Conservation (phyloP, 495 filamentous ascomycete genomes). For the Cercophora scortea region DNA sequence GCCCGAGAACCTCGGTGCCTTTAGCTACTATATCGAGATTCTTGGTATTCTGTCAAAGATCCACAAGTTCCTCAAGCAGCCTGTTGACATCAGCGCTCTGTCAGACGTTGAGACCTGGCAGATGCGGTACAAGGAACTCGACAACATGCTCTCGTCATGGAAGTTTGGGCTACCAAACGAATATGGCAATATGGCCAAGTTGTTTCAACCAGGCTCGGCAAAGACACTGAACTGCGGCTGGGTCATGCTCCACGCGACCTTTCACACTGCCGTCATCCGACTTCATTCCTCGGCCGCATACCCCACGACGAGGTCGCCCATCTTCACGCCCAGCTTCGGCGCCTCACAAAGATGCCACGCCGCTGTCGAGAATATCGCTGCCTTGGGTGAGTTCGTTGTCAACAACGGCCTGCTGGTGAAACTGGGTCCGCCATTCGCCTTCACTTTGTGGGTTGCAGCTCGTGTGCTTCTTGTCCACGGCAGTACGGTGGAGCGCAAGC, state of each 20-base stretch:
- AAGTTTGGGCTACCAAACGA: conserved; percentile 74
- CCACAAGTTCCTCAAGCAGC: conserved; percentile 76
- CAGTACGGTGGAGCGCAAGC: conserved; percentile 73
- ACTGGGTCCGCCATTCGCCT: conserved; percentile 81
- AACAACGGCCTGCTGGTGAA: conserved; percentile 65
- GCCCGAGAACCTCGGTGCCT: conserved; percentile 74
- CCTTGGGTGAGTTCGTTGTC: conserved; percentile 65
- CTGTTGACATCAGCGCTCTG: conserved; percentile 76
- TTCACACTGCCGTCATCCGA: conserved; percentile 69
- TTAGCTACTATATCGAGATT: conserved; percentile 81
- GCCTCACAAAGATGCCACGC: conserved; percentile 72
- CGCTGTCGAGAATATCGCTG: conserved; percentile 77
- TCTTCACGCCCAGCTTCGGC: conserved; percentile 78
- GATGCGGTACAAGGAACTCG: conserved; percentile 73
- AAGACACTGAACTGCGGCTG: conserved; percentile 70
- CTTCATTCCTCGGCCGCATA: conserved; percentile 91
- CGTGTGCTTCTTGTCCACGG: conserved; percentile 79
- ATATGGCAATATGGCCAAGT: conserved; percentile 69
- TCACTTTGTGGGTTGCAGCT: conserved; percentile 87
- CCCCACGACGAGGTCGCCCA: conserved; percentile 73
- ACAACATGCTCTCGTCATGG: conserved; percentile 70
- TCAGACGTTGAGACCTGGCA: conserved; percentile 87
- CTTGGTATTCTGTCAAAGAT: conserved; percentile 78
- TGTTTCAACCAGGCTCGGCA: conserved; percentile 56
- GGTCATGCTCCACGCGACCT: conserved; percentile 84